Conservation (phyloP, 176 grass and related monocot species). For the Urochloa ruziziensis region DNA sequence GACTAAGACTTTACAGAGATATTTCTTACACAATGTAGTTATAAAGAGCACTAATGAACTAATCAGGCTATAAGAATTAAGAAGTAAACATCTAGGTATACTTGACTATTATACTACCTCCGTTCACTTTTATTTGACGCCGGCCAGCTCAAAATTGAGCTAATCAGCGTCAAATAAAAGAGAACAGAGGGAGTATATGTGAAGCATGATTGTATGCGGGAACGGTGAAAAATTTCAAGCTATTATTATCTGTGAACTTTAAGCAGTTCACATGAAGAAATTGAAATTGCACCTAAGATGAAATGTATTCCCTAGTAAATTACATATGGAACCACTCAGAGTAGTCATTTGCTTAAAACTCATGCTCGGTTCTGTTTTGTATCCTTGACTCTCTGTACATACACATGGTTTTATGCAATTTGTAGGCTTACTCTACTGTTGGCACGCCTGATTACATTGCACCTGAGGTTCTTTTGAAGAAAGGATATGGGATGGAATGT, state of each 20-base stretch:
- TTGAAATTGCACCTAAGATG: neutral
- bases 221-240: neutral
- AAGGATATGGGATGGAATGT: slow-evolving; percentile 99
- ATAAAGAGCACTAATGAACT: neutral
- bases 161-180: too few species aligned
- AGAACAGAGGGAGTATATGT: too few species aligned
- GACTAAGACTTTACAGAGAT: neutral
- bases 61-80: too few species aligned
- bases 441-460: slow-evolving; percentile 99
- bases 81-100: too few species aligned
- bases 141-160: too few species aligned
- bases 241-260: neutral
- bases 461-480: slow-evolving; percentile 94
- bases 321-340: slow-evolving; percentile 4
- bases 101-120: too few species aligned
- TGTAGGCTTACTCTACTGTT: slow-evolving; percentile 89
- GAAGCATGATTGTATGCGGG: neutral
- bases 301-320: slow-evolving; percentile 8
- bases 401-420: slow-evolving; percentile 21
- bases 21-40: slow-evolving; percentile 13
- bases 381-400: slow-evolving; percentile 17
- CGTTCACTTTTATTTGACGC: too few species aligned
- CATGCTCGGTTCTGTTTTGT: neutral
- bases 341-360: neutral
- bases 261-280: neutral